Conservation (phyloP, 2,329 filamentous ascomycete species). For the Seiridium cupressi region DNA sequence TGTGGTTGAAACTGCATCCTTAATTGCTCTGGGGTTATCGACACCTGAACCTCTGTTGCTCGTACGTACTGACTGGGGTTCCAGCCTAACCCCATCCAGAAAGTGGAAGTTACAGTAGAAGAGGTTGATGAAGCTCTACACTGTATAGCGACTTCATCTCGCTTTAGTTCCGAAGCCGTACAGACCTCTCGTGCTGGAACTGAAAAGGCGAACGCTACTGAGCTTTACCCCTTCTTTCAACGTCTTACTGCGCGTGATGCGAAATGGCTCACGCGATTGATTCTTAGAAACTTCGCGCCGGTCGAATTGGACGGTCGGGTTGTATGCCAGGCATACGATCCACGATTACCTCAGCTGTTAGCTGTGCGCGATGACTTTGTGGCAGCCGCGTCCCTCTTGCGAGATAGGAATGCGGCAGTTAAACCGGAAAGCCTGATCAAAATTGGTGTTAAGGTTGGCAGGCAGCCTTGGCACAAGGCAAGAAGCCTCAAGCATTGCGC, state of each 20-base stretch:
- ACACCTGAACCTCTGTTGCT: too few relatives aligned
- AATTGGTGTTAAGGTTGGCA: slow-evolving; percentile 61
- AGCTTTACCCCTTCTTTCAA: slow-evolving; percentile 48
- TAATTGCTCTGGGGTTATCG: too few relatives aligned
- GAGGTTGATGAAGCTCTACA: slow-evolving; percentile 68
- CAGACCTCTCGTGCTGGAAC: not conserved
- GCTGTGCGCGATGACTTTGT: slow-evolving; percentile 68
- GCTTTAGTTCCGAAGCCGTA: slow-evolving; percentile 68
- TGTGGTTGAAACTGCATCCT: not conserved
- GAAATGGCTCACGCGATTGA: slow-evolving; percentile 83
- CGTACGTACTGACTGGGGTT: slow-evolving; percentile 16
- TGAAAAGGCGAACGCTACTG: not conserved
- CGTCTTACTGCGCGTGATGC: slow-evolving; percentile 66
- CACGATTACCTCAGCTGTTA: slow-evolving; percentile 66
- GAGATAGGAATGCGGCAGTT: slow-evolving; percentile 23
- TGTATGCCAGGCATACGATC: slow-evolving; percentile 63
- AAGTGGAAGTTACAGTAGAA: slow-evolving; percentile 60
- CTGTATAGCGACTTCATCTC: slow-evolving; percentile 64
- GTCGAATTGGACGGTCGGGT: slow-evolving; percentile 57
- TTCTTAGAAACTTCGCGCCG: slow-evolving; percentile 74
- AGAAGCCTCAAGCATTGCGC: slow-evolving; percentile 74
- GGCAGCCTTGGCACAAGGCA: slow-evolving; percentile 63
- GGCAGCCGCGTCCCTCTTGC: slow-evolving; percentile 56
- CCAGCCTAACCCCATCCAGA: slow-evolving; percentile 44
- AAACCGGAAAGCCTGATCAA: slow-evolving; percentile 44